These are phyloP conservation scores for Diaporthe vaccinii DNA, from an alignment of 2,329 filamentous ascomycete species.

Conservation along the genomic window DNA sequence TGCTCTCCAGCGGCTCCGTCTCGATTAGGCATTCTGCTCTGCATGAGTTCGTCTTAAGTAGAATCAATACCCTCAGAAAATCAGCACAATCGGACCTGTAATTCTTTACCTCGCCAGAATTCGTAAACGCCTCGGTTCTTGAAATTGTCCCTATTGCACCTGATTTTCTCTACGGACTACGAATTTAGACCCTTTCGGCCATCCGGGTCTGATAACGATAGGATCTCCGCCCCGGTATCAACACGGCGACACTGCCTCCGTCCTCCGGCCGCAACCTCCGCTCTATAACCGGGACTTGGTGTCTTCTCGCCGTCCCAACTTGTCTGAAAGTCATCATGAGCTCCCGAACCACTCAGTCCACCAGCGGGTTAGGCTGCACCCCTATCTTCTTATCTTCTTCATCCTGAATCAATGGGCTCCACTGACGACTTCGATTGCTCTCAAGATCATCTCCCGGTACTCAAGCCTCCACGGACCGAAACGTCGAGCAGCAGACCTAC, in stretches of 20 bases:
- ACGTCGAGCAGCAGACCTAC: background rate
- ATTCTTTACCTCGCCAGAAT: no score
- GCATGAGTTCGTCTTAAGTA: background rate
- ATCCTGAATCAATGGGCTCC: accelerated
- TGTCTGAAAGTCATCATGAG: background rate
- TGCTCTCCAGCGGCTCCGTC: background rate
- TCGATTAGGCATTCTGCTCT: background rate
- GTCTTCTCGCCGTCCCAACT: no score
- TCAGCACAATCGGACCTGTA: background rate
- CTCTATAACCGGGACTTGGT: no score
- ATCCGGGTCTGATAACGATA: no score
- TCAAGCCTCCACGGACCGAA: background rate
- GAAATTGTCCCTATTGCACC: no score
- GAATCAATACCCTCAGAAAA: background rate
- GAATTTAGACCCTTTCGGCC: no score
- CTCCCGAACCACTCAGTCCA: background rate
- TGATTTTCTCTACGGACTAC: no score
- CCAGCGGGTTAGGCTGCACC: background rate
- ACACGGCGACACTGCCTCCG: no score
- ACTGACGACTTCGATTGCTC: background rate
- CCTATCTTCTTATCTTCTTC: no score
- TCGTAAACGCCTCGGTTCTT: no score
- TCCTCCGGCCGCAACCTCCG: no score
- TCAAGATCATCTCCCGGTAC: background rate
- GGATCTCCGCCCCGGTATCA: no score